Evolutionary conservation across 208 protist genomes (phyloP), one percentile per base, ranked within the genome.

Genomic region (Leishmania gerbilli): DNA sequence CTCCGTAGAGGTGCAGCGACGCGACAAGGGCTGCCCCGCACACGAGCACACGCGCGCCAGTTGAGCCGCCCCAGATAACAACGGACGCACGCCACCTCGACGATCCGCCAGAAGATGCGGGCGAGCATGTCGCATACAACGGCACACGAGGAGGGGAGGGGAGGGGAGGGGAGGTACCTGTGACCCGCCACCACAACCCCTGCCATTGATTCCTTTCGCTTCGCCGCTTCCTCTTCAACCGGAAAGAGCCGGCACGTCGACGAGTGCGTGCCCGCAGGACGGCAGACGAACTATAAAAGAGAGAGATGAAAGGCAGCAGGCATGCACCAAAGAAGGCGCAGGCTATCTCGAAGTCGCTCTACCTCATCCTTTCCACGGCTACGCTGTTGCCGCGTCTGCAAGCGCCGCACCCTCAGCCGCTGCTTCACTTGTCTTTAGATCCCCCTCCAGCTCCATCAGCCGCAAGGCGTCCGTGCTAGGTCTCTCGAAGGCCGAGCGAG

Each of bases 401-500:
- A 13, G 64, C 53, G n/a, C 45, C 17, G 53, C 74, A 9, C 17
- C 27, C 21, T 67, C 81, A 55, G 69, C 24, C 24, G 45, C 37
- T 31, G 9, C 1, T 40, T 74, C 69, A 55, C 45, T 37, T 17
- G 27, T 49, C 75, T 71, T 75, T 53, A 68, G 13, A 37, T 60
- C 5, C 74, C 78, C 65, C 71, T 89, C 69, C 55, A 83, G 62
- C 69, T 92, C 85, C 27, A 92, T 27, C 47, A 62, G 72, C 27
- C 90, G 84, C 77, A 86, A 79, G 34, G 74, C 85, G 40, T 91
- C 82, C 55, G 81, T 71, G 40, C 75, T 82, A 1, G 88, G 84
- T 34, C 81, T 53, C 56, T 84, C 60, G 72, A 90, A 92, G 2
- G 88, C 89, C 1, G 87, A 89, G 80, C 84, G 74, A 1, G 84